Percentiles rank a stretch among this genome's conserved stretches.
phyloP scores from a whole-genome alignment of 495 filamentous ascomycete species.

The Aspergillus sclerotioniger region DNA sequence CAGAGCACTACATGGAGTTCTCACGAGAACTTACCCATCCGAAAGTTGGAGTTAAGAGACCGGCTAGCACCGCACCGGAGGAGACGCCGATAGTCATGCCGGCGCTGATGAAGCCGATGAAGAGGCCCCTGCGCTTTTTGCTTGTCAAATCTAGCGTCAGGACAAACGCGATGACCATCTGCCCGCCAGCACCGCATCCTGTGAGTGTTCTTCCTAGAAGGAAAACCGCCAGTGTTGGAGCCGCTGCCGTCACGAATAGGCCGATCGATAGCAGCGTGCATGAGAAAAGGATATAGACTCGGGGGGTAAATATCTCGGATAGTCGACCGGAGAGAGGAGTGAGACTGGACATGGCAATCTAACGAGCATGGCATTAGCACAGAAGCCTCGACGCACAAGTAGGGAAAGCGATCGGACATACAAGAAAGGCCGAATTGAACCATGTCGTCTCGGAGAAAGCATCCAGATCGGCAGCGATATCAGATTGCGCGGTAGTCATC shows the following conservation, averaged over 20 bases:
- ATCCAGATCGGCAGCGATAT: conserved; percentile 68
- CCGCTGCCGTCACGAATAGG: conserved; percentile 58
- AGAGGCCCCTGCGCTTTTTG: conserved; percentile 62
- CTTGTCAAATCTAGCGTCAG: conserved; percentile 65
- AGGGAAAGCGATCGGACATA: conserved; percentile 16
- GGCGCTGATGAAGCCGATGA: conserved; percentile 63
- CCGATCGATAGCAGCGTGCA: conserved; percentile 59
- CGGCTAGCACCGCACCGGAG: conserved; percentile 67
- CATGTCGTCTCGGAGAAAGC: conserved; percentile 68
- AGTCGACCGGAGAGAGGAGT: conserved; percentile 66
- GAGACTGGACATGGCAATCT: conserved; percentile 67
- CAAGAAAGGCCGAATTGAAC: conserved; percentile 71
- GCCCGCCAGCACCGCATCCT: conserved; percentile 63
- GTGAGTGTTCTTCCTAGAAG: conserved; percentile 62
- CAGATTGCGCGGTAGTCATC: conserved; percentile 71
- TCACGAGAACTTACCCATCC: conserved; percentile 61
- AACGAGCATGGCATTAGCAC: conserved; percentile 14
- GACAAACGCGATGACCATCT: conserved; percentile 66
- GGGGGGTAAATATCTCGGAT: conserved; percentile 64
- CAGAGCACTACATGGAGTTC: background rate
- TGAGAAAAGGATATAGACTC: conserved; percentile 55
- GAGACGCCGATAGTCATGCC: conserved; percentile 70
- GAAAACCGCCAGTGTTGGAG: conserved; percentile 56
- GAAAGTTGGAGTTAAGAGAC: conserved; percentile 55
- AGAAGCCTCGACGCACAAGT: background rate